These are phyloP conservation scores for Podospora pseudopauciseta DNA, from an alignment of 495 filamentous ascomycete species.

Conservation along the genomic window DNA sequence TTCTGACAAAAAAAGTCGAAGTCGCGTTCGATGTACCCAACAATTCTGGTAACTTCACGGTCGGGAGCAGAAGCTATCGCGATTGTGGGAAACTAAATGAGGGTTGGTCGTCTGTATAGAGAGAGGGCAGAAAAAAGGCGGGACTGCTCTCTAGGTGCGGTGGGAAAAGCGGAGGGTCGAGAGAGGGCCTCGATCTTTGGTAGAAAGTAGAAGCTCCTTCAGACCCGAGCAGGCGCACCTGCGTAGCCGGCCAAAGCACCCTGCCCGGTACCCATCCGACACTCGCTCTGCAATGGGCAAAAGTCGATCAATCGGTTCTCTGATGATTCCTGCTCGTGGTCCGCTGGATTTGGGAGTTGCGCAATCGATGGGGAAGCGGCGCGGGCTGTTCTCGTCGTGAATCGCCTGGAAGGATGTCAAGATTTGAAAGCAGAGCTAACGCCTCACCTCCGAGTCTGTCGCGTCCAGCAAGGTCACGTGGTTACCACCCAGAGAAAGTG, in stretches of 20 bases:
- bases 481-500: background rate
- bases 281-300: background rate
- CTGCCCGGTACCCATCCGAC: conserved; percentile 25
- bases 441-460: conserved; percentile 22
- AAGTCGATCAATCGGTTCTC: conserved; percentile 5
- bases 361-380: conserved; percentile 11
- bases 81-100: background rate
- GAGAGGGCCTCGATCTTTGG: background rate
- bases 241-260: conserved; percentile 27
- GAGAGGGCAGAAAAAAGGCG: background rate
- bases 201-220: background rate
- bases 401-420: conserved; percentile 2
- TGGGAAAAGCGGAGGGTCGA: background rate
- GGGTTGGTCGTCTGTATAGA: background rate
- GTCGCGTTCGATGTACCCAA: background rate
- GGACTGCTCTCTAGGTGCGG: background rate
- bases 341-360: background rate
- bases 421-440: conserved; percentile 17
- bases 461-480: conserved; percentile 23
- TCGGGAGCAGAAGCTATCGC: background rate
- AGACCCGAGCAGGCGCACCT: conserved; percentile 26
- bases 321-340: conserved; percentile 3
- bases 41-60: background rate
- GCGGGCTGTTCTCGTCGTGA: conserved; percentile 10
- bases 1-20: background rate